phyloP scores from a whole-genome alignment of 2,329 filamentous ascomycete species.

The Alternaria ethzedia region DNA sequence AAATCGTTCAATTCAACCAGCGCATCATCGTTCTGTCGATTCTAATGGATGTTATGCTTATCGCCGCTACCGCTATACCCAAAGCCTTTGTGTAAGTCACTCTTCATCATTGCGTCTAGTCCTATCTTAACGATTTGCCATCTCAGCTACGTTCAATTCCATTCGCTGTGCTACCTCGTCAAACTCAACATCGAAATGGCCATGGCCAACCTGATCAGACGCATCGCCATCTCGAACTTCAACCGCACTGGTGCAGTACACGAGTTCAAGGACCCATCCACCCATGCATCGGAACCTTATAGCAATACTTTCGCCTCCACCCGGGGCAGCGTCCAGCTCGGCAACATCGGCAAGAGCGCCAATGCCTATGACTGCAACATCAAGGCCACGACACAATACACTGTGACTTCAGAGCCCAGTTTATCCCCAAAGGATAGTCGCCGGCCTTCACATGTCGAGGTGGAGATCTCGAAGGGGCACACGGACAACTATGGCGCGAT shows the following conservation, averaged over 20 bases:
- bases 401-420: neutral
- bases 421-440: neutral
- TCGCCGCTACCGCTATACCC: conserved; percentile 51
- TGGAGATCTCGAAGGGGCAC: neutral
- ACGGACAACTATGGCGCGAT: neutral
- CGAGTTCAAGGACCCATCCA: neutral
- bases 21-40: conserved; percentile 41
- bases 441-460: neutral
- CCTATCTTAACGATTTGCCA: neutral
- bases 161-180: conserved; percentile 53
- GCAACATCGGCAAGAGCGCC: neutral
- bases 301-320: neutral
- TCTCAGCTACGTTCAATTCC: conserved; percentile 52
- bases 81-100: conserved; percentile 44
- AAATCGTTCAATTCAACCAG: neutral
- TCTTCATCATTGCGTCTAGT: neutral
- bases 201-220: conserved; percentile 40
- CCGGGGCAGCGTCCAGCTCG: neutral
- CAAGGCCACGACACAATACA: neutral
- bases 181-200: conserved; percentile 54
- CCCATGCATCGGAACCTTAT: neutral
- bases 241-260: neutral
- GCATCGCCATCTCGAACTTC: conserved; percentile 14
- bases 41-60: conserved; percentile 51
- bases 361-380: neutral